Evolutionary conservation across 106 monocot species (phyloP).

Genomic region (Chionographis japonica): DNA sequence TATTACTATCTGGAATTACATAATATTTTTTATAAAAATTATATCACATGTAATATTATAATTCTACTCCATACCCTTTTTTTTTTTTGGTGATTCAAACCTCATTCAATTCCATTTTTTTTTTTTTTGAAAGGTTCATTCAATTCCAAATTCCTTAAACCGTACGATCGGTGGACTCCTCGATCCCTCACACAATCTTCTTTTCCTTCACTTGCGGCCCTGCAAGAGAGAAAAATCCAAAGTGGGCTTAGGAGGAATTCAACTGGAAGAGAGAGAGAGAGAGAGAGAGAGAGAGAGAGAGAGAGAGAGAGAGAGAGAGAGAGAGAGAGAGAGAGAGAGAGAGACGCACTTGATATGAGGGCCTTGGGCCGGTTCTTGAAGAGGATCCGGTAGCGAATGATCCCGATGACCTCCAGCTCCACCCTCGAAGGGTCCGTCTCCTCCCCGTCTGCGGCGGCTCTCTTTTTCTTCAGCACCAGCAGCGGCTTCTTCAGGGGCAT

Average conservation of each 20-base stretch:
- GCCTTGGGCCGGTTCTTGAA: conserved; percentile 88
- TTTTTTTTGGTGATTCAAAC: too few species aligned
- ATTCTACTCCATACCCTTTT: too few species aligned
- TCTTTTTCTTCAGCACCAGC: conserved; percentile 65
- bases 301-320: background rate
- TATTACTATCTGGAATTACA: too few species aligned
- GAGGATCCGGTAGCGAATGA: conserved; percentile 77
- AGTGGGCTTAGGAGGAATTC: background rate
- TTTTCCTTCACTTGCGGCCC: conserved; percentile 10
- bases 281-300: background rate
- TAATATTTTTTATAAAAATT: too few species aligned
- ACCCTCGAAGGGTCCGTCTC: conserved; percentile 6
- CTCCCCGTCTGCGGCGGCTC: background rate
- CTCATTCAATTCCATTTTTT: too few species aligned
- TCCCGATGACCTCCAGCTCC: conserved; percentile 72
- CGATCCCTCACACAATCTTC: background rate
- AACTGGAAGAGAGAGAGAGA: background rate
- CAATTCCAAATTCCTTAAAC: too few species aligned
- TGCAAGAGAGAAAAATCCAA: background rate
- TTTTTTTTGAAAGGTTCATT: too few species aligned
- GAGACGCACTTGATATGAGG: conserved; percentile 57
- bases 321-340: background rate
- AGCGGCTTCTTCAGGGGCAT: conserved; percentile 73
- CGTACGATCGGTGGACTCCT: too few species aligned
- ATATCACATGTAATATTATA: too few species aligned